Evolutionary conservation across 371 early-diverging fungal genomes (phyloP), one percentile per base, ranked within the genome.

Genomic region (Rhizomucor miehei): DNA sequence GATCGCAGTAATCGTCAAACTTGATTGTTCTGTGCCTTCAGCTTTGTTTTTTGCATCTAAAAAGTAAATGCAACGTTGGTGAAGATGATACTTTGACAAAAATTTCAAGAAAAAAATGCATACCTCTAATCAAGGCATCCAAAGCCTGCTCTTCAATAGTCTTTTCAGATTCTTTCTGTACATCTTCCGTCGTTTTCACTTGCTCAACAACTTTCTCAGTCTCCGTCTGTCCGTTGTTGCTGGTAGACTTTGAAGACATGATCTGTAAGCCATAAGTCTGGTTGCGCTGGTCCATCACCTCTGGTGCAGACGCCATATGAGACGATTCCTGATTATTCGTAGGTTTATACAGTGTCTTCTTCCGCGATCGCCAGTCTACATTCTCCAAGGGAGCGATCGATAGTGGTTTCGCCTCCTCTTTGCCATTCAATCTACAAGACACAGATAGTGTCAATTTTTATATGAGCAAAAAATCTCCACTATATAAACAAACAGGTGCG

Each of bases 131-230:
- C 39, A 88, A 64, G 35, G 77, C 85, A 19, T 77, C 77, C 11
- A 77, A 51, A 0, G 88, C 88, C 23, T 68, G 54, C 53, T 85
- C 76, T 40, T 88, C 86, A 34, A 82, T 43, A 1, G 81, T 77
- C 53, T 80, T 43, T 8, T 55, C 39, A 16, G 29, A 29, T 40
- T 63, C 69, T 39, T 71, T 61, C 21, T 47, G 59, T 14, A 39
- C 35, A 17, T 48, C 66, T 10, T 57, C 50, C n/a, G n/a, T n/a
- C n/a, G 29, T 29, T 13, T 44, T 20, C 23, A 48, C 48, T 19
- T 48, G 48, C n/a, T 59, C 52, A 16, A 37, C 55, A 29, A 29
- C 29, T 5, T 3, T 29, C 23, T 41, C 44, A 14, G 66, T 59
- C 5, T 46, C 36, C 17, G 54, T 36, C 9, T 44, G 44, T 10